Evolutionary conservation across 495 filamentous ascomycete species (phyloP), one percentile per base, ranked within the genome.

Genomic region (Chlorociboria aeruginascens): DNA sequence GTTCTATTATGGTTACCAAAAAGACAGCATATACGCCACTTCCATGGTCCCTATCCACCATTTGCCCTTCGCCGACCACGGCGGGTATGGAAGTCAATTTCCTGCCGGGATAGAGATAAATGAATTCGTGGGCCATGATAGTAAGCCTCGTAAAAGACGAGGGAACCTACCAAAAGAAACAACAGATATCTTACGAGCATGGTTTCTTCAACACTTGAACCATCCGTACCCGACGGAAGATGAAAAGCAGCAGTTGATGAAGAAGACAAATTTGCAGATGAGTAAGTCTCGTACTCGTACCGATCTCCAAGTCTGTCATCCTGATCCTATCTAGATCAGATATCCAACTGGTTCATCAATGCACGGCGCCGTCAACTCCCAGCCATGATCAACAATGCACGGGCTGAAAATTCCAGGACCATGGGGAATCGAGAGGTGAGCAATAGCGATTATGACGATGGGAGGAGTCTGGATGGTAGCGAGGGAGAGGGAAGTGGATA

Each of bases 331-430:
- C 13, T 14, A 66, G 68, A 69, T 55, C 63, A 94, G 76, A 86
- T 95, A 45, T 89, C 84, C 51, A 95, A 95, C 59, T 95, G 88
- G 88, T 95, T 94, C 63, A 95, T 95, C 63, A 95, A 94, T 56
- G 86, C 87, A 8, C 74, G 88, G 44, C 72, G 88, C 39, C 78
- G 88, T 36, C 81, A 86, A 51, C 63, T 89, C n/a, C 86, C 86
- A 13, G 66, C 65, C 16, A 66, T 87, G 47, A 70, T 79, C 25
- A 79, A 76, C 33, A 64, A 69, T 50, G 69, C 69, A 0, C 57
- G 61, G n/a, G 66, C 63, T 16, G 67, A 71, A 55, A 57, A 60
- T 28, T 52, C 46, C 9, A 50, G 49, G 31, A 38, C 44, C 14
- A 49, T 46, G 6, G 16, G 63, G 12, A 11, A 32, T 53, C 12